A percentile compares a stretch with the other conserved stretches of the same genome.
Evolutionary conservation across 192 early-diverging fungal genomes (phyloP).

Genomic region (Backusella australiensis): DNA sequence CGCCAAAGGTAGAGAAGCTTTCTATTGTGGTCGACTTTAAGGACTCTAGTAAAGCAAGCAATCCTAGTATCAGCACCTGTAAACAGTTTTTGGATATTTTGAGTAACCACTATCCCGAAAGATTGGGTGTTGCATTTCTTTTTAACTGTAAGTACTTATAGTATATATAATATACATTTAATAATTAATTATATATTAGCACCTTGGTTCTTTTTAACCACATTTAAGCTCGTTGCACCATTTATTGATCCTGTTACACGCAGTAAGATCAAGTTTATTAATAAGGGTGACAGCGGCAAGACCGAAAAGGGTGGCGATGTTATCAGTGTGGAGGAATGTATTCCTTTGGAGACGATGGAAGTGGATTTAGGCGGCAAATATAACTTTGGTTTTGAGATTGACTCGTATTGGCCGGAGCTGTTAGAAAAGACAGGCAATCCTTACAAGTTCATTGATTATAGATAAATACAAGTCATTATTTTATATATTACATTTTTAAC

Average conservation of each 20-base stretch:
- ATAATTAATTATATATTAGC: slow-evolving; percentile 39
- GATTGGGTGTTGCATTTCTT: slow-evolving; percentile 44
- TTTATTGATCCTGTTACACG: slow-evolving; percentile 92
- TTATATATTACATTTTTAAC: not conserved
- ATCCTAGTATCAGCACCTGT: slow-evolving; percentile 65
- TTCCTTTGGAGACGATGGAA: slow-evolving; percentile 21
- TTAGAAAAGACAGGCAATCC: slow-evolving; percentile 32
- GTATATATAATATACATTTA: not conserved
- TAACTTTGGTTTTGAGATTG: slow-evolving; percentile 67
- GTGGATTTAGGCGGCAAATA: slow-evolving; percentile 36
- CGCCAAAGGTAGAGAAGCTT: slow-evolving; percentile 73
- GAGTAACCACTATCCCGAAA: slow-evolving; percentile 87
- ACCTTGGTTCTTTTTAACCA: slow-evolving; percentile 82
- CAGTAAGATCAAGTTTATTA: slow-evolving; percentile 45
- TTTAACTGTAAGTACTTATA: not conserved
- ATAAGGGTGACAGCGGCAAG: slow-evolving; percentile 32
- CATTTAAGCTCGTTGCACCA: slow-evolving; percentile 80
- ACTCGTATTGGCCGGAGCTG: slow-evolving; percentile 64
- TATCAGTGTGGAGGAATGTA: slow-evolving; percentile 18
- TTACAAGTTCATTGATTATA: slow-evolving; percentile 32
- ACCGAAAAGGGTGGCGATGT: slow-evolving; percentile 6
- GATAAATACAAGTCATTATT: not conserved
- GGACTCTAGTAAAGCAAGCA: slow-evolving; percentile 56
- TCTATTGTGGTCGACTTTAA: slow-evolving; percentile 80
- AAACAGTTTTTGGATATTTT: slow-evolving; percentile 79